Base-by-base conservation (phyloP, 345 rosid genomes). In the Citrus cavaleriei region DNA sequence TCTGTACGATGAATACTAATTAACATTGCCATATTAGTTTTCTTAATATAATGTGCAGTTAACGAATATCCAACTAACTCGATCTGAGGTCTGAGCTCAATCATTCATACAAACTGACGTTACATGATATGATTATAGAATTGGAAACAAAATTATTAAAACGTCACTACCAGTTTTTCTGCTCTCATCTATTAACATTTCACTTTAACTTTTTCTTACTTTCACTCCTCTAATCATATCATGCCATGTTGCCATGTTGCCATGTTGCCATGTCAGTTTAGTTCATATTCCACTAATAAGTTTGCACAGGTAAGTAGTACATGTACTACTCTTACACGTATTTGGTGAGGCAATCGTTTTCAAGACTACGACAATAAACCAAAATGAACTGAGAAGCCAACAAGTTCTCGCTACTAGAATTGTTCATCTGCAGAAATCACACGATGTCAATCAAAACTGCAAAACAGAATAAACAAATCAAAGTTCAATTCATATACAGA, bases 341-440 rank as follows among this genome's bases (percentile, higher is more conserved):
- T 58, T 83, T 79, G 32, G 86, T 78, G 75, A 93, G 84, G 86
- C 98, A 93, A 87, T 40, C 78, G 76, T 84, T 80, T 30, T 54
- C 81, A 51, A 73, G 59, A 73, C 79, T 76, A 42, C 82, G 89
- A 42, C 90, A 68, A 80, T 90, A 90, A 79, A 85, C 82, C 87
- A 95, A 69, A 62, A 90, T 54, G 85, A 93, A 90, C 65, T 88
- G 90, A 68, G 91, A 81, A 67, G 88, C 79, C 40, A 88, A 81
- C 16, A 87, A 80, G 21, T 84, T 25, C 70, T 83, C 94, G 59
- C 88, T 90, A 70, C 77, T 83, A 42, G 81, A 81, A 66, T 77
- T 79, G 25, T 89, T 73, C 66, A 87, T 77, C 97, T 91, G 88
- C 79, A 79, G 30, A 68, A 68, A 81, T 60, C 74, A 76, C 72